Base-by-base conservation (phyloP, 257 asterid genomes). In the Salvia rosmarinus region DNA sequence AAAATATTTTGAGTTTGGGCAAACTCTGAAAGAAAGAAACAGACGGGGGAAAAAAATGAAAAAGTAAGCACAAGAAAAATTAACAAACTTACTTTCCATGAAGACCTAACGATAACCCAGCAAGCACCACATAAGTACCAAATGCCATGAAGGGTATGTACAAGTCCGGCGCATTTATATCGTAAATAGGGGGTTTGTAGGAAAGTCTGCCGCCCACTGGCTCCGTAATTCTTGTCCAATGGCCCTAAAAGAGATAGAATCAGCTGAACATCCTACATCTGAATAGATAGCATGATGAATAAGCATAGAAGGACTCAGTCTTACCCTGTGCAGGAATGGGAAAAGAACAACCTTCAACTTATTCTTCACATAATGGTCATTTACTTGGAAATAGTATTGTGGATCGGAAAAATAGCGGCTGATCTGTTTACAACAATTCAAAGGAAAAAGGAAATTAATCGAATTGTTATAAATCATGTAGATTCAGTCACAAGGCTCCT, bases 121-220 rank as follows among this genome's bases (percentile, higher is more conserved):
- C 82, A 64, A 84, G 86, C 76, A 84, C 81, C 70, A 84, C 78
- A 75, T 84, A 84, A 34, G 89, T 84, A 25, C 83, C 89, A 32
- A 84, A 84, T 49, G 89, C 86, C 86, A 84, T 79, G 55, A 84
- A 82, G 2, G 89, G 89, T 51, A 84, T 84, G 83, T 82, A 84
- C 76, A 84, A 64, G 56, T 84, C 89, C 8, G 89, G 89, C 60
- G 89, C 89, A 77, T 84, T 82, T 75, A 84, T 84, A 66, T 84
- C 89, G 9, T 81, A 79, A 52, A 84, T 74, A 25, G 89, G 89
- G 34, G 86, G 89, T 55, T 84, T 84, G 77, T 84, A 84, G 49
- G 89, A 82, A 25, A 82, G 86, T 79, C 86, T 79, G 9, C 89
- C 89, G 14, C 89, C 85, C 34, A 84, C 89, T 44, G 89, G 89